phyloP scores from a whole-genome alignment of 352 stramenopile genomes.

The Phytophthora hybrid region DNA sequence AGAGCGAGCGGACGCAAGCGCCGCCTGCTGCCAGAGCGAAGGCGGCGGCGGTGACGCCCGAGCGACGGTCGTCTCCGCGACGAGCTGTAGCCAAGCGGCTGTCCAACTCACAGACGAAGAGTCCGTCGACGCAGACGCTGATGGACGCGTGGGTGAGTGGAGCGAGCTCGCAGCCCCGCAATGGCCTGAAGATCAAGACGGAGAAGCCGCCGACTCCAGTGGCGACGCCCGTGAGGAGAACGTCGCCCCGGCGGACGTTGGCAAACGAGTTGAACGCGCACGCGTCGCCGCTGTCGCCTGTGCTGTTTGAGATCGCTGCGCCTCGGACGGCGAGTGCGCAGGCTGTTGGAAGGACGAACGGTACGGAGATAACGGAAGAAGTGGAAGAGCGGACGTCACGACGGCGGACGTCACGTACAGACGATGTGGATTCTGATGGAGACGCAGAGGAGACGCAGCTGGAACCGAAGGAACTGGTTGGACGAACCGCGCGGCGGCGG shows the following conservation, averaged over 20 bases:
- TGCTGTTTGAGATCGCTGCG: slow-evolving; percentile 36
- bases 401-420: slow-evolving; percentile 2
- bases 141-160: slow-evolving; percentile 28
- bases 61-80: slow-evolving; percentile 16
- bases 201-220: slow-evolving; percentile 12
- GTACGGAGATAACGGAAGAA: neutral
- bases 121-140: slow-evolving; percentile 16
- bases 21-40: slow-evolving; percentile 3
- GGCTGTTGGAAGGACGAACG: neutral
- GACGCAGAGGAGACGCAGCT: slow-evolving; percentile 2
- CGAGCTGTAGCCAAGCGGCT: slow-evolving; percentile 8
- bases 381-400: neutral
- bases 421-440: neutral
- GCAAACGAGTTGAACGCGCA: slow-evolving; percentile 8
- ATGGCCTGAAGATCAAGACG: slow-evolving; percentile 22
- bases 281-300: slow-evolving; percentile 33
- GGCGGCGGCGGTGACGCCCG: slow-evolving; percentile 10
- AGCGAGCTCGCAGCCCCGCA: slow-evolving; percentile 17
- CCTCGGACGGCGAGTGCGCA: neutral
- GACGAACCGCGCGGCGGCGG: neutral
- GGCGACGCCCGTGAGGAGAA: slow-evolving; percentile 14
- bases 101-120: slow-evolving; percentile 15
- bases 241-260: slow-evolving; percentile 21
- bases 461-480: neutral
- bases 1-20: neutral